A percentile compares a stretch with the other conserved stretches of the same genome.
These are phyloP conservation scores for Globisporangium cylindrosporum DNA, from an alignment of 352 stramenopile genomes.

Conservation along the genomic window DNA sequence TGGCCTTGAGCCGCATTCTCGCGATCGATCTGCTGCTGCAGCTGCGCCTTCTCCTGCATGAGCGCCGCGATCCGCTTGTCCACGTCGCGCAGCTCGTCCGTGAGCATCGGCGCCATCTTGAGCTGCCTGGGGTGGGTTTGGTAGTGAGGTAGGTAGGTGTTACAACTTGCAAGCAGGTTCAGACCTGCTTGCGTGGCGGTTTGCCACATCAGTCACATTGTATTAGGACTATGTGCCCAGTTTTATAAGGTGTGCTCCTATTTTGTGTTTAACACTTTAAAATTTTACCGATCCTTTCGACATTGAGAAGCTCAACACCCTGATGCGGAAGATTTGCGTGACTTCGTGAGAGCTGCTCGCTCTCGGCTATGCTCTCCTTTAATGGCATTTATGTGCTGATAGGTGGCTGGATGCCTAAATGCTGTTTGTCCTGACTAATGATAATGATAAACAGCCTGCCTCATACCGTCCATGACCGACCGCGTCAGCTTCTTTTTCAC, in stretches of 20 bases:
- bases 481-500: not conserved
- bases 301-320: not conserved
- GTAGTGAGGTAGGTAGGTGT: not conserved
- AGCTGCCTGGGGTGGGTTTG: slow-evolving; percentile 8
- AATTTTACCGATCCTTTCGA: not conserved
- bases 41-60: slow-evolving; percentile 66
- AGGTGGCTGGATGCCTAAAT: not conserved
- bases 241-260: not conserved
- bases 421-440: not conserved
- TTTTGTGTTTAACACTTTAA: not conserved
- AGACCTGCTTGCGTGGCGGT: slow-evolving; percentile 2
- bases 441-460: not conserved
- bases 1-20: slow-evolving; percentile 29
- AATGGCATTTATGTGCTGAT: not conserved
- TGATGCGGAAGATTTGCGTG: not conserved
- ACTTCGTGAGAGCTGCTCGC: not conserved
- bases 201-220: not conserved
- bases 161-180: not conserved
- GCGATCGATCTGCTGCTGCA: slow-evolving; percentile 52
- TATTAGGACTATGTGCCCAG: not conserved
- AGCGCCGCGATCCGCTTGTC: slow-evolving; percentile 70
- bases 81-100: slow-evolving; percentile 53
- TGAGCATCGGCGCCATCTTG: slow-evolving; percentile 19
- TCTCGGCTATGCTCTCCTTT: not conserved
- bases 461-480: not conserved